These are phyloP conservation scores for Boeremia exigua DNA, from an alignment of 2,329 filamentous ascomycete species.

Conservation along the genomic window DNA sequence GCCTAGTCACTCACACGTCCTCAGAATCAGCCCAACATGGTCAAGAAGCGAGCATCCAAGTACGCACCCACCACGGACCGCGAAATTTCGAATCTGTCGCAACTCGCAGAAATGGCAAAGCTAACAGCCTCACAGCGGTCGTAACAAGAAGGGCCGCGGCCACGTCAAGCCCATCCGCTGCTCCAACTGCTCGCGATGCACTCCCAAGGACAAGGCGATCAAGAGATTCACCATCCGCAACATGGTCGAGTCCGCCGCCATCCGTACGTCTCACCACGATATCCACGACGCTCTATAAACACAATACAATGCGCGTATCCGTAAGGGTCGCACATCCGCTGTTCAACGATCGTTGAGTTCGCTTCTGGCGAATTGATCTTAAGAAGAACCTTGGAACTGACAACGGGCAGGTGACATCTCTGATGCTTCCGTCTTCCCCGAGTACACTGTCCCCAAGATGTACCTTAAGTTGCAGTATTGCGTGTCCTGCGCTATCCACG, in stretches of 20 bases:
- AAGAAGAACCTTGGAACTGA: constrained; percentile 29
- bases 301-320: constrained; percentile 3
- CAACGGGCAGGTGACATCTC: constrained; percentile 90
- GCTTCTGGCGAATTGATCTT: constrained; percentile 5
- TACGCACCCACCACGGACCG: constrained; percentile 53
- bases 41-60: constrained; percentile 79
- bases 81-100: constrained; percentile 17
- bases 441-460: constrained; percentile 99
- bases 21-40: constrained; percentile 67
- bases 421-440: constrained; percentile 97
- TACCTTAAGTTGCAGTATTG: constrained; percentile 99
- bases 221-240: constrained; percentile 99
- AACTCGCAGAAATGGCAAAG: constrained; percentile 19
- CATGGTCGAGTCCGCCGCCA: constrained; percentile 99
- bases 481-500: constrained; percentile 99
- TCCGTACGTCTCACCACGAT: constrained; percentile 74
- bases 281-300: constrained; percentile 6
- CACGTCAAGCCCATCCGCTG: constrained; percentile 99
- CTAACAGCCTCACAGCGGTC: constrained; percentile 70
- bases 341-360: constrained; percentile 5
- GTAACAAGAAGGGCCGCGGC: constrained; percentile 99
- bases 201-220: constrained; percentile 99
- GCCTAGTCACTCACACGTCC: constrained; percentile 25
- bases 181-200: constrained; percentile 82
- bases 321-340: constrained; percentile 1